A percentile compares a stretch with the other conserved stretches of the same genome.
Evolutionary conservation across 2,329 filamentous ascomycete species (phyloP).

Genomic region (Beauveria scarabaeidicola): DNA sequence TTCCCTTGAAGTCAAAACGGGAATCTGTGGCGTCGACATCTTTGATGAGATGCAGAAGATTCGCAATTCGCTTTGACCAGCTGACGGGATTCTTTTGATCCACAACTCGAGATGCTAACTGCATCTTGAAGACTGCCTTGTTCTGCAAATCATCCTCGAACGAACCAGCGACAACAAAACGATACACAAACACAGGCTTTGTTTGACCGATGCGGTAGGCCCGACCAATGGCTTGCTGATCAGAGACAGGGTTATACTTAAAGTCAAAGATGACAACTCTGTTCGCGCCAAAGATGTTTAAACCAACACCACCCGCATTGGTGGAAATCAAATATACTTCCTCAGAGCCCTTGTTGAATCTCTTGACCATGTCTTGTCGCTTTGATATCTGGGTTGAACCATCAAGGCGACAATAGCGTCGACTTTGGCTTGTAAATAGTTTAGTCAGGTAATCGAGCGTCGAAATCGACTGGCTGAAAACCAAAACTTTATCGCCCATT

Average conservation of each 20-base stretch:
- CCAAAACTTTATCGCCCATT: slow-evolving; percentile 62
- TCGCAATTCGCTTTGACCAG: slow-evolving; percentile 46
- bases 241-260: slow-evolving; percentile 68
- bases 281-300: slow-evolving; percentile 79
- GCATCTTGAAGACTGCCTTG: slow-evolving; percentile 71
- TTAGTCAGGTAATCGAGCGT: slow-evolving; percentile 62
- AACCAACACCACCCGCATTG: slow-evolving; percentile 67
- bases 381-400: slow-evolving; percentile 47
- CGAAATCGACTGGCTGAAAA: slow-evolving; percentile 68
- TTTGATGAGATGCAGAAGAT: slow-evolving; percentile 53
- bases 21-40: slow-evolving; percentile 30
- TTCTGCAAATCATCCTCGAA: slow-evolving; percentile 70
- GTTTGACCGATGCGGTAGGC: slow-evolving; percentile 78
- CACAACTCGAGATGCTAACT: slow-evolving; percentile 70
- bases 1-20: slow-evolving; percentile 45
- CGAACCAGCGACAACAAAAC: slow-evolving; percentile 68
- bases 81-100: slow-evolving; percentile 74
- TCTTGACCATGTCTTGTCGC: slow-evolving; percentile 56
- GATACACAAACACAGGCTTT: slow-evolving; percentile 78
- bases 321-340: slow-evolving; percentile 77
- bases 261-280: slow-evolving; percentile 83
- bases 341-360: slow-evolving; percentile 53
- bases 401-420: slow-evolving; percentile 55
- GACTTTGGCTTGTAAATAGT: slow-evolving; percentile 41
- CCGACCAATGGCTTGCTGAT: slow-evolving; percentile 80